Evolutionary conservation across 352 stramenopile species (phyloP), one percentile per base, ranked within the genome.

Genomic region (Aphanomyces cochlioides): DNA sequence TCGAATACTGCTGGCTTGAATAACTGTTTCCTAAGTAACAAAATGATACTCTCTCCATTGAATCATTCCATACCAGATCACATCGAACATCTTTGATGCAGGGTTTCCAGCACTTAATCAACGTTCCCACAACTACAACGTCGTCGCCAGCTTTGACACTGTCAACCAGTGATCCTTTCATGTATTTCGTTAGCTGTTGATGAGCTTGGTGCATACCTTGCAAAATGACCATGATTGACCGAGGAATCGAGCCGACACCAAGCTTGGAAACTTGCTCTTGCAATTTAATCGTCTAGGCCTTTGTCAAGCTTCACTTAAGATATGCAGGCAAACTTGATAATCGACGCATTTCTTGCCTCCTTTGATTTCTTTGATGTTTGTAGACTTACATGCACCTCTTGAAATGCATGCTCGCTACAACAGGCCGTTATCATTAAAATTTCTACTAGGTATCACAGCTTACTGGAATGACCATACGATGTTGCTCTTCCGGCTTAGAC

Each of bases 61-160:
- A 28, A 28, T 28, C 28, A 28, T 28, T 28, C 28, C 28, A 28
- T 8, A 86, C 83, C 2, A 99, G 84, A 66, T 97, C 88, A 65
- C 92, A 98, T 57, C 97, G 90, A 7, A 96, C 81, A 15, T 90
- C 82, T 45, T 76, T 66, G 47, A 87, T 82, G 37, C 79, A 80
- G 7, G 86, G 89, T 56, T 85, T 83, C 97, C 97, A 99, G 67
- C 95, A 92, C 5, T 92, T 90, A 74, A 98, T 84, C 19, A 99
- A 78, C 48, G 90, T 96, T 4, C 96, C 96, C 7, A 91, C 83
- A 7, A 96, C 87, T 0, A 97, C 85, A 3, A 99, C 95, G 69
- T 99, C 94, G 78, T 99, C 96, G n/a, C 97, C 97, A 45, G 97
- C 93, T 75, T 99, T 90, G 19, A 90, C 83, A 5, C 79, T 78